These are phyloP conservation scores for Diaporthe nobilis DNA, from an alignment of 2,329 filamentous ascomycete species.

Conservation along the genomic window DNA sequence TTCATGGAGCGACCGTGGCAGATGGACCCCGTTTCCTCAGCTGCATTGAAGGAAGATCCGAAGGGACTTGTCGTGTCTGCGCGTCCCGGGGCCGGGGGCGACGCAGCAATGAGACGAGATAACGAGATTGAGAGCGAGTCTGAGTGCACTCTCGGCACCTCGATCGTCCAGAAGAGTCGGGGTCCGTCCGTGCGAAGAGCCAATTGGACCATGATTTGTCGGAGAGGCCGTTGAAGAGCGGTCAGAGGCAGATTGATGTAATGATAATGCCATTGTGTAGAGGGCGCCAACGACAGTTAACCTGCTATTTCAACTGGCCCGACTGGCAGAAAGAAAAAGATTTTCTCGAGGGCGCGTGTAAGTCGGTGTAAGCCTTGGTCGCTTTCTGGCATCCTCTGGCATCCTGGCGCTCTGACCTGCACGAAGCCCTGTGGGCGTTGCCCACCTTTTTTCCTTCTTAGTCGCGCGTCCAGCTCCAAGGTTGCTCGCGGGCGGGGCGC, in stretches of 20 bases:
- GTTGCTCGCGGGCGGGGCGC: constrained; percentile 34
- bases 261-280: constrained; percentile 11
- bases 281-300: constrained; percentile 17
- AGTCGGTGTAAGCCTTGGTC: constrained; percentile 40
- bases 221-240: background rate
- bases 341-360: constrained; percentile 14
- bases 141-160: constrained; percentile 11
- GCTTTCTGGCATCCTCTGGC: constrained; percentile 25
- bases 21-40: constrained; percentile 23
- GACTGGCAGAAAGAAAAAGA: constrained; percentile 1
- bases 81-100: constrained; percentile 25
- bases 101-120: constrained; percentile 17
- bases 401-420: constrained; percentile 16
- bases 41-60: constrained; percentile 37
- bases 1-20: constrained; percentile 29
- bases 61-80: constrained; percentile 31
- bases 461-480: constrained; percentile 22
- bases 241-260: constrained; percentile 35
- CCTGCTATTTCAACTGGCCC: background rate
- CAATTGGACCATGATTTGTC: constrained; percentile 30
- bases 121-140: constrained; percentile 20
- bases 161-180: constrained; percentile 28
- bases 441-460: constrained; percentile 7
- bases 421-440: constrained; percentile 26
- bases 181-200: constrained; percentile 34